These are phyloP conservation scores for Pestalotiopsis sp. DNA, from an alignment of 2,329 filamentous ascomycete species.

Conservation along the genomic window DNA sequence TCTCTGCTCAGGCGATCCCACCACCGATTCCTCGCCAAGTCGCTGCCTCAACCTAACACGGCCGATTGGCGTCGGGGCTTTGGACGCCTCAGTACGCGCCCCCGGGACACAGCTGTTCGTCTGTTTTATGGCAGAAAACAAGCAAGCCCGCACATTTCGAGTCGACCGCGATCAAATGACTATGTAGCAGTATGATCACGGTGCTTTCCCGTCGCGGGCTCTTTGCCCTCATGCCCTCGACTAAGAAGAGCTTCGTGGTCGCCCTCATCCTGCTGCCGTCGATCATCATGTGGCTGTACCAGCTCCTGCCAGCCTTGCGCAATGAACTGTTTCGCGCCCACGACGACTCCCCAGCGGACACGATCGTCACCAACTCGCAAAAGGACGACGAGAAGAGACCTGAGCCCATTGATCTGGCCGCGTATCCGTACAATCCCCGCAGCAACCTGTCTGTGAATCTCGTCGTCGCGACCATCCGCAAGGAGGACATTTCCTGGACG, in stretches of 20 bases:
- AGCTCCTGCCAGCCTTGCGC: conserved; percentile 1
- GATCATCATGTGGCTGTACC: conserved; percentile 12
- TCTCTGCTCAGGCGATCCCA: too few species aligned
- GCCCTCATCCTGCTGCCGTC: conserved; percentile 8
- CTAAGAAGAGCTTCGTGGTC: neutral
- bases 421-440: conserved; percentile 14
- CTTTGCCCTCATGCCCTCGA: neutral
- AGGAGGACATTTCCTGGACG: conserved; percentile 32
- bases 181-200: conserved; percentile 12
- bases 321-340: neutral
- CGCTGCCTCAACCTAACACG: too few species aligned
- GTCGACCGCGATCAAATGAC: neutral
- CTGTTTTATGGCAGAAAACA: neutral
- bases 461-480: conserved; percentile 26
- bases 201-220: conserved; percentile 1
- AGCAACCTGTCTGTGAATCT: conserved; percentile 28
- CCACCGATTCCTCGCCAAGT: too few species aligned
- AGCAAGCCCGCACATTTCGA: neutral
- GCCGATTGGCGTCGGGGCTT: neutral
- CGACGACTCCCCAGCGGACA: neutral
- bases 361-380: neutral
- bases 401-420: conserved; percentile 14
- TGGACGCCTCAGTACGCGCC: neutral
- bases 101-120: neutral
- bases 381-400: neutral